Base-by-base conservation (phyloP, 495 filamentous ascomycete species). In the Hypoxylon lienhwacheense region DNA sequence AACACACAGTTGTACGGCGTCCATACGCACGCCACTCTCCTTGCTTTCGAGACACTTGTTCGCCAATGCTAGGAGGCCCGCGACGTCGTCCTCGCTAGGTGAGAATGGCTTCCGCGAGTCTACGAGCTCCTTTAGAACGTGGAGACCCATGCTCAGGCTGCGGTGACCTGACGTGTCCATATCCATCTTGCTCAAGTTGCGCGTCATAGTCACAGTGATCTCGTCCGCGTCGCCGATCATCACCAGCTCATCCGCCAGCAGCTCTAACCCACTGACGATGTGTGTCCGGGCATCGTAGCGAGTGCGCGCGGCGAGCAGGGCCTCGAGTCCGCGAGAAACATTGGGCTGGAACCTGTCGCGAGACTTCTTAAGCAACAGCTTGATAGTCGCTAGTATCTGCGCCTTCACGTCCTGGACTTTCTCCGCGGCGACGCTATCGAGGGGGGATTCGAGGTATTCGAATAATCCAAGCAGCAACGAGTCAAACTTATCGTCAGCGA, bases 381-480 rank as follows among this genome's bases (percentile, higher is more conserved):
- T 87, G 55, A 96, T 81, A 1, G 90, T 91, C 2, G 85, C 78
- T 14, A 96, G 74, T 5, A 88, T 85, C 67, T 96, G 91, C 5
- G 88, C 86, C 68, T 91, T 91, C 47, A 92, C 79, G 46, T 95
- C 90, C 44, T 82, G 78, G 0, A 78, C 73, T 65, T 86, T 87
- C 39, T 73, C 76, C 2, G 80, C 57, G 21, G 77, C 45, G 29
- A 79, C 44, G 49, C 73, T 63, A 39, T 67, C 48, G 34, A 76
- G 60, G 20, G 80, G 68, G 3, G 75, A 73, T 70, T 89, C 84
- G 24, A 96, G 80, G 63, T 87, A 91, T 41, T 86, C 83, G 17
- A 96, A 78, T 5, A 96, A 73, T 10, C 85, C 85, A 4, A 81
- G 48, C 6, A 96, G 70, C 25, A 96, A 76, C n/a, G 85, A 78